Base-by-base conservation (phyloP, 1,284 basidiomycete genomes). In the Anthracocystis walkeri region DNA sequence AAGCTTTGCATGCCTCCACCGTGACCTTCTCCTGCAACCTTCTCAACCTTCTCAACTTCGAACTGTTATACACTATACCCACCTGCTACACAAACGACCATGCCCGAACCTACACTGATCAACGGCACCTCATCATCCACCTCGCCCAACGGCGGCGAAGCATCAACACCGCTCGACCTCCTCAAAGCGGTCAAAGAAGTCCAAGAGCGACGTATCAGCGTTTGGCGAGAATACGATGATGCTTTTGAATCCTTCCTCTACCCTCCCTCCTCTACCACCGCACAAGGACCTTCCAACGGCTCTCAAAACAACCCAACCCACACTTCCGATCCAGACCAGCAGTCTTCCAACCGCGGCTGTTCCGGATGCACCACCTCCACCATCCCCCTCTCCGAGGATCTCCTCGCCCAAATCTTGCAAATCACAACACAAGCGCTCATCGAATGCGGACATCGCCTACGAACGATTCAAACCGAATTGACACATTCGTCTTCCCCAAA, bases 141-240 rank as follows among this genome's bases (percentile, higher is more conserved):
- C 1, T 3, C 38, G 35, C 21, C 38, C 48, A 25, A 35, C 20
- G 31, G 7, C 18, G 31, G 10, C 18, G 48, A 45, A 20, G 11
- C 45, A 2, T 55, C 72, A 11, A 69, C 69, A 29, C 60, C 66
- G 2, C 54, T 73, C 21, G 57, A 66, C 48, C 63, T 73, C 7
- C 60, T 79, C 3, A 59, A 63, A 51, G 67, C 76, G 2, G 75
- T 80, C 38, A 78, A 66, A 41, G 75, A 76, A 51, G 67, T 64
- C 12, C 78, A 80, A 50, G 78, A 78, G 29, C 65, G 71, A n/a
- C 58, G 78, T 16, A 58, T 80, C 23, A 25, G 49, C 10, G 57
- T 76, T 5, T 80, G 78, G 78, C 46, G 62, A 7, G 78, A 80
- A 49, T 80, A 80, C 74, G 75, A 80, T 20, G 78, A 80, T 58